These are phyloP conservation scores for Blastobotrys ciferrii DNA, from an alignment of 1,139 yeast species.

Conservation along the genomic window DNA sequence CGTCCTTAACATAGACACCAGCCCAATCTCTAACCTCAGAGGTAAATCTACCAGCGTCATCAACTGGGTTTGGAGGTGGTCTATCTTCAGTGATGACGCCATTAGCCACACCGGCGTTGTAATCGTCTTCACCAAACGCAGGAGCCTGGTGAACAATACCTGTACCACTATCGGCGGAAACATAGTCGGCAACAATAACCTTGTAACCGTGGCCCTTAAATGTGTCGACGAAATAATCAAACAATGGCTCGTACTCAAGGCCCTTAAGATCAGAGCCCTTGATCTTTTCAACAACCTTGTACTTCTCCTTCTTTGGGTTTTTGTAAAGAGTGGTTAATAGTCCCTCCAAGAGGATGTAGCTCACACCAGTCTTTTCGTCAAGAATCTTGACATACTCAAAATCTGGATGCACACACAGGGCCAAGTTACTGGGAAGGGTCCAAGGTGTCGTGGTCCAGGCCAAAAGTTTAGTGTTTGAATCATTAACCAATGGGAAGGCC, in stretches of 20 bases:
- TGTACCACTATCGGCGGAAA: conserved; percentile 93
- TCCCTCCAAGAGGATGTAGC: conserved; percentile 80
- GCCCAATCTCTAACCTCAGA: conserved; percentile 66
- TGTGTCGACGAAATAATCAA: conserved; percentile 71
- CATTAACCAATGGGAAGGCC: conserved; percentile 78
- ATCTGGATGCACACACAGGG: conserved; percentile 85
- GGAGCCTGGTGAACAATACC: conserved; percentile 99
- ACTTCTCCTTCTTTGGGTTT: conserved; percentile 90
- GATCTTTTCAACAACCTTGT: conserved; percentile 73
- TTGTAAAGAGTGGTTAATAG: conserved; percentile 82
- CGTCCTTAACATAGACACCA: conserved; percentile 92
- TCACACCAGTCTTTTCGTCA: conserved; percentile 79
- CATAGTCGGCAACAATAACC: conserved; percentile 80
- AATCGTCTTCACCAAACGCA: conserved; percentile 99
- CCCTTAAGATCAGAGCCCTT: conserved; percentile 81
- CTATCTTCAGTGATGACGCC: conserved; percentile 71
- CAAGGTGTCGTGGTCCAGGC: conserved; percentile 99
- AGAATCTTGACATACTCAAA: conserved; percentile 88
- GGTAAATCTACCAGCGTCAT: conserved; percentile 85
- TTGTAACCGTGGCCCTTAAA: conserved; percentile 74
- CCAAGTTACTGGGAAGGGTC: conserved; percentile 95
- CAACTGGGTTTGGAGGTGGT: conserved; percentile 89
- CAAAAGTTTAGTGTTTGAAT: conserved; percentile 76
- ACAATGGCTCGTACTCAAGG: conserved; percentile 74
- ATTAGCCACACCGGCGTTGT: conserved; percentile 68